Evolutionary conservation across 352 stramenopile genomes (phyloP), one percentile per base, ranked within the genome.

Genomic region (Globisporangium solare): DNA sequence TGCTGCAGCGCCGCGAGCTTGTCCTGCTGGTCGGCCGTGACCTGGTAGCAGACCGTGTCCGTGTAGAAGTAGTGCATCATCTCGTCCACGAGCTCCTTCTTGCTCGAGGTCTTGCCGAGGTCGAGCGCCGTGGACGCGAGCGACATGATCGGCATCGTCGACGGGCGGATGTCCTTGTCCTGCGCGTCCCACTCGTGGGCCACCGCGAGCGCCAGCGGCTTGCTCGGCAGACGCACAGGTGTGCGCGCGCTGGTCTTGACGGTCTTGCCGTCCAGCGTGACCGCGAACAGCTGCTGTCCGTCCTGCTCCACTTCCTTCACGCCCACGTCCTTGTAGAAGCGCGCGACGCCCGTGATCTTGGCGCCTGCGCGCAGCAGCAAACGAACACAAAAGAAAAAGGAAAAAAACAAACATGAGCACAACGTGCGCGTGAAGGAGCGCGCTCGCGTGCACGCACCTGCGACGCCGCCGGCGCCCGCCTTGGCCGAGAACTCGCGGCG

Each of bases 121-220:
- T 95, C 86, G 47, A 95, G 62, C 48, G 79, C 76, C 21, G 86
- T 95, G 20, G 83, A 89, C 39, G 79, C 83, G 43, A 95, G 74
- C 59, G 86, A 84, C 86, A 95, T 95, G 61, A 94, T 86, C 51
- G 86, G 86, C 86, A 95, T 95, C 27, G 83, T 90, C 43, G 76
- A 64, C 12, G 86, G 86, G 4, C 81, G 82, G 61, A 95, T 90
- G 58, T 80, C 71, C 21, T 74, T 66, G 22, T 71, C 66, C 66
- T 95, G 86, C 37, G 86, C 76, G 58, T 95, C 86, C 86, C 86
- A 95, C 51, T 95, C 86, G 43, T 90, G 79, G 7, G 86, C 86
- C 31, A 95, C 78, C 0, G 79, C 78, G 51, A 72, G 76, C 18
- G 82, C 86, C 65, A 95, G 69, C 27, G 80, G 69, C 42, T 83